Percentiles rank a stretch among this genome's conserved stretches.
Evolutionary conservation across 331 rosid genomes (phyloP).

Genomic region (Phaseolus coccineus): DNA sequence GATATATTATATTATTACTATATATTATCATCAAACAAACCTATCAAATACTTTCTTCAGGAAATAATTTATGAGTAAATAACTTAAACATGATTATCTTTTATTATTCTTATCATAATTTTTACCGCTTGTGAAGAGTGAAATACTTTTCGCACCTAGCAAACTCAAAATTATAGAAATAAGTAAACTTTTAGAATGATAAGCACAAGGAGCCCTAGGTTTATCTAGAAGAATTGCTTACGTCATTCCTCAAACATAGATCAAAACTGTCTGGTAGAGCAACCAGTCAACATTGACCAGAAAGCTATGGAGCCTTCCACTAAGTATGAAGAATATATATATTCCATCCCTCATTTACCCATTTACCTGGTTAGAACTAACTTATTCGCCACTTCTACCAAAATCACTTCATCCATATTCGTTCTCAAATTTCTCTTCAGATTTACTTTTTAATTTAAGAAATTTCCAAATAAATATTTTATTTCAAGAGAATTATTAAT

Average conservation of each 20-base stretch:
- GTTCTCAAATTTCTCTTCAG: not conserved
- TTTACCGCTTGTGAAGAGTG: no score
- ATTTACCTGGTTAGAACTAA: not conserved
- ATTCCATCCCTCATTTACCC: not conserved
- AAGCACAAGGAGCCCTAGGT: no score
- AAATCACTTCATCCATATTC: not conserved
- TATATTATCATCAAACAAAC: no score
- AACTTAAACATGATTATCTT: no score
- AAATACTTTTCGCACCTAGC: no score
- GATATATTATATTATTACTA: no score
- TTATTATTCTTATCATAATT: no score
- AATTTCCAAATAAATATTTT: not conserved
- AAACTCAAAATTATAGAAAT: no score
- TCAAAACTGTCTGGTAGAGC: slow-evolving; percentile 12
- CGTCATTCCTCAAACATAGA: no score
- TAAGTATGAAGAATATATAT: not conserved
- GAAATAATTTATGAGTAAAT: no score
- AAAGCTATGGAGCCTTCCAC: not conserved
- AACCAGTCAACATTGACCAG: not conserved
- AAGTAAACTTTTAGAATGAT: no score
- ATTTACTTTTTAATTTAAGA: not conserved
- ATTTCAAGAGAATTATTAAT: not conserved
- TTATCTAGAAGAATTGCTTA: not conserved
- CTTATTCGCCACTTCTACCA: not conserved
- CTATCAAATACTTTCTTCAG: no score